Evolutionary conservation across 2,329 filamentous ascomycete species (phyloP).

Genomic region (Paecilomyces formosus): DNA sequence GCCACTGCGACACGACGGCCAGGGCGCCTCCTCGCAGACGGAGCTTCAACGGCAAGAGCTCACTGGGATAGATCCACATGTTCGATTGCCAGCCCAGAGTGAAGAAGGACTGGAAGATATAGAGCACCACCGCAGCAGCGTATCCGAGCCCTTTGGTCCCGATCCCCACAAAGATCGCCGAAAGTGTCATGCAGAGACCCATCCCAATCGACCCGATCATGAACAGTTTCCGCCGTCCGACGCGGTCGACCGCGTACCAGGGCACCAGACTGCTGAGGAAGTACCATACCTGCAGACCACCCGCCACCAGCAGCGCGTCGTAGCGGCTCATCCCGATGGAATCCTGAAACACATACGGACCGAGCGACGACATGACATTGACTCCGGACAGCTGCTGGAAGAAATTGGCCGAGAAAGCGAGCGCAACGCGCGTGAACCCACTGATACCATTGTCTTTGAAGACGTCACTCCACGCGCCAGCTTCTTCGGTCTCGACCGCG

Average conservation of each 20-base stretch:
- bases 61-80: slow-evolving; percentile 14
- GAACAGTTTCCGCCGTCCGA: slow-evolving; percentile 10
- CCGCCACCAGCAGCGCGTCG: slow-evolving; percentile 19
- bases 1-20: slow-evolving; percentile 19
- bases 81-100: slow-evolving; percentile 15
- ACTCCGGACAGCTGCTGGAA: slow-evolving; percentile 13
- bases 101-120: slow-evolving; percentile 10
- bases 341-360: slow-evolving; percentile 35
- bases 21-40: slow-evolving; percentile 12
- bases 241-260: slow-evolving; percentile 17
- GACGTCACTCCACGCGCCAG: slow-evolving; percentile 13
- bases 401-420: slow-evolving; percentile 11
- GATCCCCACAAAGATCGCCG: slow-evolving; percentile 17
- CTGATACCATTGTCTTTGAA: slow-evolving; percentile 15
- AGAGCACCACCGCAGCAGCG: slow-evolving; percentile 11
- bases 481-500: slow-evolving; percentile 10
- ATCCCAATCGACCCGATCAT: slow-evolving; percentile 13
- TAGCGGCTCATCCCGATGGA: slow-evolving; percentile 32
- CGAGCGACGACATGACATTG: slow-evolving; percentile 12
- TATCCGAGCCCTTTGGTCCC: slow-evolving; percentile 17
- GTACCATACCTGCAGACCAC: slow-evolving; percentile 31
- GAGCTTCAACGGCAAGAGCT: slow-evolving; percentile 13
- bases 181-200: slow-evolving; percentile 27
- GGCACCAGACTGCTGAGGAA: slow-evolving; percentile 26
- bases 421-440: slow-evolving; percentile 8